Percentiles rank a stretch among this genome's conserved stretches.
phyloP scores from a whole-genome alignment of 345 rosid genomes.

The Pistacia vera region DNA sequence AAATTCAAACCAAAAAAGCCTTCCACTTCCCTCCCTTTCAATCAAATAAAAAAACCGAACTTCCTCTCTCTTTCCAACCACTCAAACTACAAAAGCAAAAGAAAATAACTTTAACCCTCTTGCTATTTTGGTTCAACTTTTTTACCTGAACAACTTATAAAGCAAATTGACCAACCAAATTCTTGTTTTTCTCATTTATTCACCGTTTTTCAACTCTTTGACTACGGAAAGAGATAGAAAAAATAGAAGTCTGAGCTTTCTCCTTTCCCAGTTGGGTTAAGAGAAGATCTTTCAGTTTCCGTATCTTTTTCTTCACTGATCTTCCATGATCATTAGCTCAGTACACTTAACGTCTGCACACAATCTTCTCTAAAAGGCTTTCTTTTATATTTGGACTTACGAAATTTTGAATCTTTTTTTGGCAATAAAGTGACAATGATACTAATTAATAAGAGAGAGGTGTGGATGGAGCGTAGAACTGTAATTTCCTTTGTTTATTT shows the following conservation, averaged over 20 bases:
- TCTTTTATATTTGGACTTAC: background rate
- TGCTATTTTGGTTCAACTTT: background rate
- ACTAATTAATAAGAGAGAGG: conserved; percentile 34
- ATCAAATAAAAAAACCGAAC: conserved; percentile 7
- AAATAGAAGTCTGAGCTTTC: conserved; percentile 31
- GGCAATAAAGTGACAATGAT: conserved; percentile 2
- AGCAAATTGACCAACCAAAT: conserved; percentile 18
- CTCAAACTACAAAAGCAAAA: background rate
- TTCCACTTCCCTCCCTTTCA: conserved; percentile 18
- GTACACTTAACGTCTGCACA: conserved; percentile 23
- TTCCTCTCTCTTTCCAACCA: conserved; percentile 18
- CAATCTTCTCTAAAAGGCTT: conserved; percentile 10
- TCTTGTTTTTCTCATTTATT: conserved; percentile 1
- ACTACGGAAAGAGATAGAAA: conserved; percentile 7
- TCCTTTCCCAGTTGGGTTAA: conserved; percentile 25
- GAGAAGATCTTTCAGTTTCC: conserved; percentile 37
- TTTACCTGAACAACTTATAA: conserved; percentile 8
- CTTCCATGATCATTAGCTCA: conserved; percentile 32
- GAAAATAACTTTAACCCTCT: background rate
- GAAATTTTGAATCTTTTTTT: conserved; percentile 33
- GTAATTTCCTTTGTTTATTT: background rate
- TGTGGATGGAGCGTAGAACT: background rate
- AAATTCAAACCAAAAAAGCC: conserved; percentile 28
- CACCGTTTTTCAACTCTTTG: conserved; percentile 12
- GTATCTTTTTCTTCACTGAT: conserved; percentile 11